Evolutionary conservation across 495 filamentous ascomycete species (phyloP).

Genomic region (Aspergillus coremiiformis): DNA sequence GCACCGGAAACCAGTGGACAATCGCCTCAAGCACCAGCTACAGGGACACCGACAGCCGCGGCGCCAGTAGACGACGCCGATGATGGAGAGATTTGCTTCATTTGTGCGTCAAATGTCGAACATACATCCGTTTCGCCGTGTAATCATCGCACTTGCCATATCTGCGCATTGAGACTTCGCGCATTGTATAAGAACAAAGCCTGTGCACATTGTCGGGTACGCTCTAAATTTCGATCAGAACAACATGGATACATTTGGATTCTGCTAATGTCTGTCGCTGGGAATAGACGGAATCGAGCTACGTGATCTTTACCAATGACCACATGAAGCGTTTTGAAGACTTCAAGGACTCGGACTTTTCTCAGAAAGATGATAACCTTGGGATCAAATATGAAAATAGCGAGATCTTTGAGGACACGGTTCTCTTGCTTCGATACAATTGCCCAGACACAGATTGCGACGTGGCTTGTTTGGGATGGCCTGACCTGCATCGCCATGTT

Average conservation of each 20-base stretch:
- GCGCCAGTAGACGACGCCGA: conserved; percentile 44
- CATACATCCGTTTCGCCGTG: conserved; percentile 85
- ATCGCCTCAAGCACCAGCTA: background rate
- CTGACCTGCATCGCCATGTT: conserved; percentile 88
- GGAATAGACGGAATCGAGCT: conserved; percentile 62
- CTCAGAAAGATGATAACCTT: conserved; percentile 67
- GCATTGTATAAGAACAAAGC: conserved; percentile 92
- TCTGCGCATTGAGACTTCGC: conserved; percentile 80
- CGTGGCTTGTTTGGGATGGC: conserved; percentile 87
- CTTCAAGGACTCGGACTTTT: conserved; percentile 64
- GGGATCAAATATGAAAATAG: conserved; percentile 84
- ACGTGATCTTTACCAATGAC: conserved; percentile 88
- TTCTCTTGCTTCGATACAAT: conserved; percentile 86
- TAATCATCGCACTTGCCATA: conserved; percentile 92
- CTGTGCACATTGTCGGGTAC: conserved; percentile 87
- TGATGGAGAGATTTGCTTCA: conserved; percentile 86
- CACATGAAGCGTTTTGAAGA: conserved; percentile 73
- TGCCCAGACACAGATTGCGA: conserved; percentile 82
- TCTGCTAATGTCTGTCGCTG: conserved; percentile 2
- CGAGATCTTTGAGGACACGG: conserved; percentile 81
- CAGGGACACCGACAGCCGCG: conserved; percentile 13
- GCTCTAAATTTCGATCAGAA: conserved; percentile 18
- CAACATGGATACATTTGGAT: background rate
- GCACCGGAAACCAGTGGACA: conserved; percentile 3
- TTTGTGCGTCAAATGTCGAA: conserved; percentile 80